Base-by-base conservation (phyloP, 305 asterid species). In the Solanum hybrid region DNA sequence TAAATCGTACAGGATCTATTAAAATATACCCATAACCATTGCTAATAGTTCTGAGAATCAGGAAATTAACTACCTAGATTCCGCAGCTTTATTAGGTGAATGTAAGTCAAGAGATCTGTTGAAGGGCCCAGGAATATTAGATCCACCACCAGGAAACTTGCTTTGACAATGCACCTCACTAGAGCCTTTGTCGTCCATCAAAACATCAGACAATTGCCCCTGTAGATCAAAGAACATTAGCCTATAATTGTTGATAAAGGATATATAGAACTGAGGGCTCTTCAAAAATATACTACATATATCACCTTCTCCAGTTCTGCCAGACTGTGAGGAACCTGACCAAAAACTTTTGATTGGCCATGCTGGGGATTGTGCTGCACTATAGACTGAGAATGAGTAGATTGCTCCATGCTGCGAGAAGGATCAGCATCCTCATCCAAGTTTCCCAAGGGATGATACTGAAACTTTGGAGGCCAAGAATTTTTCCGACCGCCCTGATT, bases 361-460 rank as follows among this genome's bases (percentile, higher is more conserved):
- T 90, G 89, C 89, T 95, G 92, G 86, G 88, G 88, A 87, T 91
- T 92, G 88, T 91, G 94, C 91, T 79, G 94, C 88, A 94, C 34
- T 87, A 90, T 87, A 88, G 90, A 88, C 88, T 89, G 92, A 80
- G 91, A 85, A 85, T 86, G 93, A 75, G 92, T 85, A 66, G 95
- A 93, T 88, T 94, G 96, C 91, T 94, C 93, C 90, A 86, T 87
- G 36, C 90, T 94, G 91, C 45, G 37, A 80, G 91, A 45, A 91
- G 92, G 91, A 82, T 91, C 97, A 78, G 78, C 90, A 87, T 93
- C 93, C 90, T 94, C 96, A 88, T 93, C 97, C 93, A 93, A 87
- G 93, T 96, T 95, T 85, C 98, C 97, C 98, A 96, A 92, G 91
- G 99, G 98, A 93, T 96, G 98, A 93, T 92, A 93, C 90, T 94